phyloP scores from a whole-genome alignment of 2,329 filamentous ascomycete species.

The Colletotrichum somersetense region DNA sequence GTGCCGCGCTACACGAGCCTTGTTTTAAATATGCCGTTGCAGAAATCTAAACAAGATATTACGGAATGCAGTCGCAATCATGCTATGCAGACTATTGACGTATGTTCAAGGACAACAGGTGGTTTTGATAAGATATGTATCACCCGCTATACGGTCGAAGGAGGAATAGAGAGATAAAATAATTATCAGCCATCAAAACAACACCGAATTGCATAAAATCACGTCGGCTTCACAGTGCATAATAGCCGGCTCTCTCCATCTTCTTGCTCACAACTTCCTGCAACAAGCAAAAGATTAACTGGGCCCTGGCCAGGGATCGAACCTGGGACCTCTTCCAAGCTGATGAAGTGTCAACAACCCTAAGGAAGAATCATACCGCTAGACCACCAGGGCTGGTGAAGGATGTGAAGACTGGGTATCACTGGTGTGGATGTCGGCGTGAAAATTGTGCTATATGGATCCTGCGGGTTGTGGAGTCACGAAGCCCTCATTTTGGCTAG shows the following conservation, averaged over 20 bases:
- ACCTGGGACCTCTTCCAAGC: constrained; percentile 36
- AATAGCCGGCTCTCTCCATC: background rate
- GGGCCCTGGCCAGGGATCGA: constrained; percentile 36
- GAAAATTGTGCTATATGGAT: constrained; percentile 6
- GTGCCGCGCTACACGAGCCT: background rate
- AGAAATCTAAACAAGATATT: background rate
- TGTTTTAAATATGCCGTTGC: background rate
- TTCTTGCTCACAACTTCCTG: background rate
- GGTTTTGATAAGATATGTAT: background rate
- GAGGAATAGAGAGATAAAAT: no score
- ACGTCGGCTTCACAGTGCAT: background rate
- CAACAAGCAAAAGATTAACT: background rate
- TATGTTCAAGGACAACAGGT: background rate
- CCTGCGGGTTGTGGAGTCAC: constrained; percentile 25
- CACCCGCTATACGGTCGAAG: no score
- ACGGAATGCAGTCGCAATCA: background rate
- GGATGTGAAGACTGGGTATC: background rate
- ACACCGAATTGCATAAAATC: background rate
- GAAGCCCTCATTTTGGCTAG: constrained; percentile 8
- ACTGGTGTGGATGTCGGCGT: background rate
- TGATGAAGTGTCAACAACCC: background rate
- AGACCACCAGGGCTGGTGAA: constrained; percentile 30
- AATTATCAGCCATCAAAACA: no score
- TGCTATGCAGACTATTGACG: no score
- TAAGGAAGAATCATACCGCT: constrained; percentile 33